phyloP scores from a whole-genome alignment of 805 yeast species.

The Ascoidea asiatica region DNA sequence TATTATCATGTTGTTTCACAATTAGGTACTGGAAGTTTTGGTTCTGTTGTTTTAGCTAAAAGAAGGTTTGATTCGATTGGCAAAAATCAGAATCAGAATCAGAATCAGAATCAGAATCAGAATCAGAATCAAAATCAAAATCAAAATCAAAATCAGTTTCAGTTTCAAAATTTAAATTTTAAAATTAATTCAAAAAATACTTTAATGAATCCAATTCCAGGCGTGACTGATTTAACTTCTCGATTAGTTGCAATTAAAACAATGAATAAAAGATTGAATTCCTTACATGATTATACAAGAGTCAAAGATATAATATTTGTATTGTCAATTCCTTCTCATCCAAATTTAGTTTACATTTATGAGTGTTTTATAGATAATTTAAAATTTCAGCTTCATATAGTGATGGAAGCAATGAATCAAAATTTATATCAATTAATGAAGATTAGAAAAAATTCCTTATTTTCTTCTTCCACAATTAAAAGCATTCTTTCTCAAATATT shows the following conservation, averaged over 20 bases:
- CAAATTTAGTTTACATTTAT: conserved; percentile 55
- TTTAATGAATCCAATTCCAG: conserved; percentile 25
- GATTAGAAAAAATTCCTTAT: conserved; percentile 35
- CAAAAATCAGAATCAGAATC: conserved; percentile 5
- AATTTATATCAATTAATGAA: conserved; percentile 69
- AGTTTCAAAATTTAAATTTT: not conserved
- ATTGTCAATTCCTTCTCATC: conserved; percentile 55
- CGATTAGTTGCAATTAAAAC: conserved; percentile 59
- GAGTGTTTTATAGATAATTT: conserved; percentile 66
- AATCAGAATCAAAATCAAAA: too few relatives aligned
- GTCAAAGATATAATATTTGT: conserved; percentile 62
- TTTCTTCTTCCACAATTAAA: conserved; percentile 45
- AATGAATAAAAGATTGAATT: conserved; percentile 42
- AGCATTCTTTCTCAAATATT: conserved; percentile 61
- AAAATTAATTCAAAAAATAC: conserved; percentile 21
- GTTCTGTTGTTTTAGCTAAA: conserved; percentile 53
- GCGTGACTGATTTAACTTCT: conserved; percentile 2
- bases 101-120: too few relatives aligned
- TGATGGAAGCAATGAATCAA: conserved; percentile 82
- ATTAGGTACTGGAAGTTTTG: conserved; percentile 69
- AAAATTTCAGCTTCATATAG: conserved; percentile 53
- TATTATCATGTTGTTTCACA: conserved; percentile 37
- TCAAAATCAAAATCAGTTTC: not conserved
- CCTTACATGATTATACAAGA: conserved; percentile 40
- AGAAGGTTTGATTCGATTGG: conserved; percentile 15